phyloP scores from a whole-genome alignment of 768 basidiomycete genomes.

The Lactarius trivialis region DNA sequence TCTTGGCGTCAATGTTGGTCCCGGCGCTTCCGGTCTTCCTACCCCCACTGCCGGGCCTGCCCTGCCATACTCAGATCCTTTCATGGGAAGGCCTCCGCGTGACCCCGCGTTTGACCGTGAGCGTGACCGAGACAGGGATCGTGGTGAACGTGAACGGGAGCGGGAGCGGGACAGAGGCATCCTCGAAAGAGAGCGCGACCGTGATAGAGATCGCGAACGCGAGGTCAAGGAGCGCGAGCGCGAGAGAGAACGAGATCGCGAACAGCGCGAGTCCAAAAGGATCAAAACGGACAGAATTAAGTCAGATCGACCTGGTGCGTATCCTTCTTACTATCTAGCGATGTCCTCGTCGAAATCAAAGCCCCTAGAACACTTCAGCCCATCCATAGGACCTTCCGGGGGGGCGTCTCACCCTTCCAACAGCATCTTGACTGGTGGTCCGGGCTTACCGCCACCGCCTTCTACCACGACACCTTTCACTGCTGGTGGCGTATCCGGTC shows the following conservation, averaged over 20 bases:
- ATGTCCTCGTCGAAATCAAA: conserved; percentile 10
- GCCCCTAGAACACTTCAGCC: conserved; percentile 21
- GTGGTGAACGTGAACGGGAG: conserved; percentile 32
- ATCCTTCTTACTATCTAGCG: not conserved
- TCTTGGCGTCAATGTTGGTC: conserved; percentile 23
- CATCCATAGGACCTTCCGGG: conserved; percentile 20
- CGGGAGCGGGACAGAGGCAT: conserved; percentile 31
- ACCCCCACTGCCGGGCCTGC: conserved; percentile 26
- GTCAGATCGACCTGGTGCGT: conserved; percentile 23
- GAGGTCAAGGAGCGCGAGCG: conserved; percentile 30
- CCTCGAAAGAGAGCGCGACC: conserved; percentile 35
- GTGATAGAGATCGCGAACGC: conserved; percentile 30
- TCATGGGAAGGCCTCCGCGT: conserved; percentile 21
- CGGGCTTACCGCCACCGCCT: conserved; percentile 23
- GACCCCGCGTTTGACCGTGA: conserved; percentile 30
- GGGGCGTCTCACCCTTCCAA: conserved; percentile 14
- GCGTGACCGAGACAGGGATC: conserved; percentile 26
- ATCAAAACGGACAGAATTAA: conserved; percentile 24
- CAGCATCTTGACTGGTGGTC: conserved; percentile 20
- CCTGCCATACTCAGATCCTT: conserved; percentile 24
- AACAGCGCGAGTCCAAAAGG: conserved; percentile 22
- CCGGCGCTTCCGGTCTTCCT: conserved; percentile 22
- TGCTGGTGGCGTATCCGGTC: conserved; percentile 16
- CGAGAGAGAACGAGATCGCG: conserved; percentile 23
- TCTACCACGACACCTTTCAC: conserved; percentile 23